phyloP scores from a whole-genome alignment of 139 green algal genomes.

The Chlorella sp. region DNA sequence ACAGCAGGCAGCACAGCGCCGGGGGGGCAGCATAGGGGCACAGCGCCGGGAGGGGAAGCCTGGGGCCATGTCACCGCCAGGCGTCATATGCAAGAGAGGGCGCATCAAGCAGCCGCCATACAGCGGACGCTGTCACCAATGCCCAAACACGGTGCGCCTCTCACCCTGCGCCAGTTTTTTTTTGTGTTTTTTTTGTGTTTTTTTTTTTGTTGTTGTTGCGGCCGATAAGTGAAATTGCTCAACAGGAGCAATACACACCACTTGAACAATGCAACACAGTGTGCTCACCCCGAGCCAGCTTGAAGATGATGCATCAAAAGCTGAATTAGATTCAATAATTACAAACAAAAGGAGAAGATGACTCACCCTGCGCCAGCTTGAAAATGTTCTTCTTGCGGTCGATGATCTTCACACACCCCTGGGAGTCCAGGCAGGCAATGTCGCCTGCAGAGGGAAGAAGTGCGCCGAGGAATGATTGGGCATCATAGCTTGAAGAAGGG shows the following conservation, averaged over 20 bases:
- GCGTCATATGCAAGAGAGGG: too few relatives aligned
- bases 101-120: too few relatives aligned
- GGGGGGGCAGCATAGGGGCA: background rate
- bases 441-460: slow-evolving; percentile 66
- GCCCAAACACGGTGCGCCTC: background rate
- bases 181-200: too few relatives aligned
- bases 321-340: too few relatives aligned
- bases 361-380: slow-evolving; percentile 90
- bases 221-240: background rate
- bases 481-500: background rate
- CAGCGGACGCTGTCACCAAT: too few relatives aligned
- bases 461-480: background rate
- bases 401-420: slow-evolving; percentile 88
- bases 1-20: too few relatives aligned
- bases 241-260: background rate
- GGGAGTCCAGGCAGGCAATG: slow-evolving; percentile 72
- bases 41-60: too few relatives aligned
- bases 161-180: too few relatives aligned
- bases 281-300: too few relatives aligned
- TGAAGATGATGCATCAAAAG: too few relatives aligned
- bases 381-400: slow-evolving; percentile 99
- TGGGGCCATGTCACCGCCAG: too few relatives aligned
- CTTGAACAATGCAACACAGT: background rate
- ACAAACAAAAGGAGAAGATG: too few relatives aligned
- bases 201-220: background rate